Evolutionary conservation across 257 asterid genomes (phyloP), one percentile per base, ranked within the genome.

Genomic region (Salvia hispanica): DNA sequence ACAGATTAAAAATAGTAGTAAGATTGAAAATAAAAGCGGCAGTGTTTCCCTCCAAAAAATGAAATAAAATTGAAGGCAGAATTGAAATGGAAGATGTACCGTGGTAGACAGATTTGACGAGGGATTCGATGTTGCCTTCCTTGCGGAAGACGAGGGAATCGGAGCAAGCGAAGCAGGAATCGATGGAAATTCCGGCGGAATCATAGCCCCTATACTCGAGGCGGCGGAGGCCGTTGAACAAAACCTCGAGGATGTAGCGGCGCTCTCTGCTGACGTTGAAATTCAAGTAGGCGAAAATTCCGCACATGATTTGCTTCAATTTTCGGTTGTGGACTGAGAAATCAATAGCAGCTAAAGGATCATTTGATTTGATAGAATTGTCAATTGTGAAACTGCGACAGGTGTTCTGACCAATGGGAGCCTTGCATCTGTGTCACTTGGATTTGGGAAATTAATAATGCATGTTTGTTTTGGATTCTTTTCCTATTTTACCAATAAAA

Each of bases 131-230:
- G 84, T 90, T 90, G 36, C 96, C 96, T 78, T 82, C 96, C 59
- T 90, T 77, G 1, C 95, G 89, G 61, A 87, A 90, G 2, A 90
- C 95, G n/a, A 90, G 88, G 54, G 62, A 47, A 55, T 4, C 42
- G 55, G 66, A 42, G 66, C 53, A 18, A 4, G 81, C 42, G 55
- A 51, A 42, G 66, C 53, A 18, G 10, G 81, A 66, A 70, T 90
- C 96, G 53, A 90, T 80, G 48, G 95, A 80, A 59, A 94, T 76
- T 15, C 99, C 99, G 47, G 99, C 83, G 48, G 99, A 94, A 87
- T 94, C 99, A 36, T 94, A 94, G 52, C 99, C 99, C 72, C 99
- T 76, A 68, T 94, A 94, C 90, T 94, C 99, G 86, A 94, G 76
- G 16, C 99, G 96, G 5, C 99, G 76, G 70, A 71, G 76, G 64